Percentiles rank a stretch among this genome's conserved stretches.
Conservation (phyloP, 179 eudicot genomes). For the Amaranthus tricolor region DNA sequence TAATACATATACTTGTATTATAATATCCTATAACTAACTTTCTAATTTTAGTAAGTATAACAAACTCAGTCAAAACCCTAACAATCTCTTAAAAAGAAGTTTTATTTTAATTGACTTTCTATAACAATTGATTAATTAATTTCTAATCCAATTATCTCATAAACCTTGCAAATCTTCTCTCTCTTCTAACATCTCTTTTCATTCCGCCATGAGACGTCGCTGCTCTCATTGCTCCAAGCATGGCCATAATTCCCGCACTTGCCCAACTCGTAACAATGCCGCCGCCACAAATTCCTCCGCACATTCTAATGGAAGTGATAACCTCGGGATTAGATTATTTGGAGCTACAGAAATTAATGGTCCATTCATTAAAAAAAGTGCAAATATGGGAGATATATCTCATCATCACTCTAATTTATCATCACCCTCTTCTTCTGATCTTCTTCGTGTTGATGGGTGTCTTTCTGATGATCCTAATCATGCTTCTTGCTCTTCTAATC, state of each 20-base stretch:
- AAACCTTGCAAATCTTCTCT: not conserved
- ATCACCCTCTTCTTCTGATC: conserved; percentile 47
- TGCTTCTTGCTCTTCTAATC: conserved; percentile 65
- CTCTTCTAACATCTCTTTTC: not conserved
- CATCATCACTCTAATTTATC: conserved; percentile 46
- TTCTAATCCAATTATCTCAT: not conserved
- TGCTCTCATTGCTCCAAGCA: conserved; percentile 69
- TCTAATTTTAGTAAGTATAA: too few relatives aligned
- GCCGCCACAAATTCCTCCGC: not conserved
- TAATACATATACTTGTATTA: too few relatives aligned
- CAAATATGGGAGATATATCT: conserved; percentile 78
- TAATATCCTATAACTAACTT: too few relatives aligned
- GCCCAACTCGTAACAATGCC: conserved; percentile 40
- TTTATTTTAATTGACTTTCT: too few relatives aligned
- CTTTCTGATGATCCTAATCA: conserved; percentile 74
- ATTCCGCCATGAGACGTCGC: conserved; percentile 40
- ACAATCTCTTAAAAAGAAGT: too few relatives aligned
- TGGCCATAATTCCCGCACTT: conserved; percentile 68
- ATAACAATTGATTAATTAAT: not conserved
- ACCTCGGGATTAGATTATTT: conserved; percentile 56
- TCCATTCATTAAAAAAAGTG: conserved; percentile 78
- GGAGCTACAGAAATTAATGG: conserved; percentile 76
- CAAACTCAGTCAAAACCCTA: too few relatives aligned
- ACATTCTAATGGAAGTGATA: conserved; percentile 9
- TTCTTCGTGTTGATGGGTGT: conserved; percentile 51